Percentiles rank a stretch among this genome's conserved stretches.
phyloP scores from a whole-genome alignment of 305 asterid species.

The Rubia peregrina region DNA sequence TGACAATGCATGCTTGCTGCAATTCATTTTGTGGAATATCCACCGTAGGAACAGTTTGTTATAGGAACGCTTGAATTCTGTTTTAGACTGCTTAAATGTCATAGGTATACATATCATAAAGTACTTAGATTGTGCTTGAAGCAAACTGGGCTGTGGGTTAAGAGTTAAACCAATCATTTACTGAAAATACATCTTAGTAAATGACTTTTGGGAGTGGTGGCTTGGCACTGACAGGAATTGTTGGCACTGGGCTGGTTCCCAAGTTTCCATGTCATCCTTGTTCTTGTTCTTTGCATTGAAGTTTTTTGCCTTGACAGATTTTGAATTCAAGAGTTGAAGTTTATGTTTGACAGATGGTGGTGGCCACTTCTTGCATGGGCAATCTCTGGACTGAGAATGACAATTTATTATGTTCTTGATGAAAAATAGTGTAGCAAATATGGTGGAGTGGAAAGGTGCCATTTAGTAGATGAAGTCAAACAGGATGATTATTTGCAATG shows the following conservation, averaged over 20 bases:
- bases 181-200: not conserved
- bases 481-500: slow-evolving; percentile 18
- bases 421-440: not conserved
- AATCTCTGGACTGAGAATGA: slow-evolving; percentile 28
- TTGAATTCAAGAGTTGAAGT: not conserved
- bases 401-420: not conserved
- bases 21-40: not conserved
- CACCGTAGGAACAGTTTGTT: not conserved
- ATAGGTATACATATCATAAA: not conserved
- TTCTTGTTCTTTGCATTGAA: not conserved
- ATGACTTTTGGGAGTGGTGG: not conserved
- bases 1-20: not conserved
- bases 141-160: slow-evolving; percentile 1
- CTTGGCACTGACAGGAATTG: not conserved
- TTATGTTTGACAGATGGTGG: slow-evolving; percentile 25
- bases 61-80: not conserved
- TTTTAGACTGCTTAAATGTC: not conserved
- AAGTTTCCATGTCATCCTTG: not conserved
- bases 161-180: not conserved
- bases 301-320: not conserved
- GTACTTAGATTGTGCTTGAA: not conserved
- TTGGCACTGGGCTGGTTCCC: not conserved
- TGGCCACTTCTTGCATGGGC: slow-evolving; percentile 32
- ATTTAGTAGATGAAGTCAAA: slow-evolving; percentile 12
- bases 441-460: slow-evolving; percentile 9